Evolutionary conservation across 129 eudicot species (phyloP).

Genomic region (Tagetes erecta): DNA sequence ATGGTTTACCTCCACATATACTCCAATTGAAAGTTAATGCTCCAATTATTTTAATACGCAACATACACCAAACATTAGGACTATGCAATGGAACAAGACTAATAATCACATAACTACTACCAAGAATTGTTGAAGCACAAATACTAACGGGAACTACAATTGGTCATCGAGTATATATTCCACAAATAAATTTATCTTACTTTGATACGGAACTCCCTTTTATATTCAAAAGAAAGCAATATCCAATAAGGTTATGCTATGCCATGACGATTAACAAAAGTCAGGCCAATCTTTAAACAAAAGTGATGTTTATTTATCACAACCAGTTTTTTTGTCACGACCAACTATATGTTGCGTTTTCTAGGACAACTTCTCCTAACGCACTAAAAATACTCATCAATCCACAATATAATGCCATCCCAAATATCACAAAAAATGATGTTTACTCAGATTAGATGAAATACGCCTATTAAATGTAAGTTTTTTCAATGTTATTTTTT

Average conservation of each 20-base stretch:
- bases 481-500: no score
- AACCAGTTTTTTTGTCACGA: not conserved
- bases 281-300: not conserved
- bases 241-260: not conserved
- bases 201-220: slow-evolving; percentile 6
- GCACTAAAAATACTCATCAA: not conserved
- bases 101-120: not conserved
- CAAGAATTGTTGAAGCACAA: not conserved
- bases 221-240: slow-evolving; percentile 9
- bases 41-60: slow-evolving; percentile 6
- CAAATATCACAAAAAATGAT: not conserved
- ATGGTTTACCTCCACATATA: no score
- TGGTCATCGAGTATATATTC: not conserved
- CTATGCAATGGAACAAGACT: slow-evolving; percentile 9
- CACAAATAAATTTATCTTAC: not conserved
- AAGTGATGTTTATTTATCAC: not conserved
- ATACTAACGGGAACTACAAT: not conserved
- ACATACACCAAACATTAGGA: not conserved
- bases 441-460: not conserved
- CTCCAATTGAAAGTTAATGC: not conserved
- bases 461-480: not conserved
- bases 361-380: not conserved
- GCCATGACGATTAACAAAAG: no score
- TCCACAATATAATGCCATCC: not conserved
- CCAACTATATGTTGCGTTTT: not conserved